Percentiles rank a stretch among this genome's conserved stretches.
These are phyloP conservation scores for Lupinus albus DNA, from an alignment of 306 rosid species.

Conservation along the genomic window DNA sequence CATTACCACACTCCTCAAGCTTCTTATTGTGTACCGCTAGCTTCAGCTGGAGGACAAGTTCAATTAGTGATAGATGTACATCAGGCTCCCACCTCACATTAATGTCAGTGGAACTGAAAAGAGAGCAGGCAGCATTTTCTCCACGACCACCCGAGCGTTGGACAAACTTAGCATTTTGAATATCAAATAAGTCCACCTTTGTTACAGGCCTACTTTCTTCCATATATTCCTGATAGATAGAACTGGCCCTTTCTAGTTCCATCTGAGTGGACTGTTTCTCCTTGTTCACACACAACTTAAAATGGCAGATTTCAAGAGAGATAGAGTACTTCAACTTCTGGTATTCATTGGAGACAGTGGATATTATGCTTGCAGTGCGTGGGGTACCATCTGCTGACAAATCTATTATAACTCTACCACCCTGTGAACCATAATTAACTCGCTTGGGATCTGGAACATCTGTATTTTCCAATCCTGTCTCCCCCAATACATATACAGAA, in stretches of 20 bases:
- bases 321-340: slow-evolving; percentile 64
- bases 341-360: slow-evolving; percentile 64
- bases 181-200: slow-evolving; percentile 66
- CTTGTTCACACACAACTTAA: slow-evolving; percentile 72
- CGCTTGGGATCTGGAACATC: slow-evolving; percentile 87
- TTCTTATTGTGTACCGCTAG: slow-evolving; percentile 61
- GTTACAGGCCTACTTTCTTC: slow-evolving; percentile 60
- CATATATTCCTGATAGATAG: slow-evolving; percentile 75
- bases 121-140: slow-evolving; percentile 74
- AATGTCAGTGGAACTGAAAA: slow-evolving; percentile 89
- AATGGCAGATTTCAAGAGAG: slow-evolving; percentile 70
- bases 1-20: slow-evolving; percentile 59
- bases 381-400: slow-evolving; percentile 82
- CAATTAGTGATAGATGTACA: slow-evolving; percentile 71
- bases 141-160: slow-evolving; percentile 75
- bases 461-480: slow-evolving; percentile 68
- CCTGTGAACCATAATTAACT: slow-evolving; percentile 94
- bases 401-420: slow-evolving; percentile 72
- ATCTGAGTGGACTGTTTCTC: slow-evolving; percentile 78
- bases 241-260: slow-evolving; percentile 78
- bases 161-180: slow-evolving; percentile 82
- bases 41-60: slow-evolving; percentile 74
- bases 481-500: slow-evolving; percentile 69
- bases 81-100: slow-evolving; percentile 92
- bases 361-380: slow-evolving; percentile 68